These are phyloP conservation scores for Solanum gracilifrons DNA, from an alignment of 257 asterid species.

Conservation along the genomic window DNA sequence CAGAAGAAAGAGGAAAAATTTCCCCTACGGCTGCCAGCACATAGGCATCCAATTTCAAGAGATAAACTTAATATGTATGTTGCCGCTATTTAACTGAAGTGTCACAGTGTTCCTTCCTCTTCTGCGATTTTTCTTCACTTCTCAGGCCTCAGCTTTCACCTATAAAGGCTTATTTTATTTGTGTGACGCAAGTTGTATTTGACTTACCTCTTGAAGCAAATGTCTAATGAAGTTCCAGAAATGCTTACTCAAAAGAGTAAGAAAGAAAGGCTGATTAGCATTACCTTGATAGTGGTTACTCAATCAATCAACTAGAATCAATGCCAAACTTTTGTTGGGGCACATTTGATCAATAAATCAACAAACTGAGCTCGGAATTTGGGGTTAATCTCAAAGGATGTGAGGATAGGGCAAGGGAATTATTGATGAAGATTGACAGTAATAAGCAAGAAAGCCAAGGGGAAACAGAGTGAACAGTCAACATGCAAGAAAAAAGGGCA, in stretches of 20 bases:
- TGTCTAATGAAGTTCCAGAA: neutral
- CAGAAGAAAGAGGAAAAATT: neutral
- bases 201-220: neutral
- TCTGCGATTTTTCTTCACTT: neutral
- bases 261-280: neutral
- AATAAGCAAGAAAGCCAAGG: neutral
- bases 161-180: neutral
- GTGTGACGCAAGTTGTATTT: neutral
- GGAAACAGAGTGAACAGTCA: neutral
- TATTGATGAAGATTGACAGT: neutral
- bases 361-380: neutral
- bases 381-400: neutral
- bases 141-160: neutral
- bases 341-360: neutral
- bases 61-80: neutral
- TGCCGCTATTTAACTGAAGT: neutral
- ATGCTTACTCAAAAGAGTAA: neutral
- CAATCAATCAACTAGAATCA: neutral
- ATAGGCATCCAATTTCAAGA: neutral
- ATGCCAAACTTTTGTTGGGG: neutral
- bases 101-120: neutral
- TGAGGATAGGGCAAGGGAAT: neutral
- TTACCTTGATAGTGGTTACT: neutral
- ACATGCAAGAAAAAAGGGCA: neutral
- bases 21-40: neutral